Conservation (phyloP, 345 rosid genomes). For the Turnera subulata region DNA sequence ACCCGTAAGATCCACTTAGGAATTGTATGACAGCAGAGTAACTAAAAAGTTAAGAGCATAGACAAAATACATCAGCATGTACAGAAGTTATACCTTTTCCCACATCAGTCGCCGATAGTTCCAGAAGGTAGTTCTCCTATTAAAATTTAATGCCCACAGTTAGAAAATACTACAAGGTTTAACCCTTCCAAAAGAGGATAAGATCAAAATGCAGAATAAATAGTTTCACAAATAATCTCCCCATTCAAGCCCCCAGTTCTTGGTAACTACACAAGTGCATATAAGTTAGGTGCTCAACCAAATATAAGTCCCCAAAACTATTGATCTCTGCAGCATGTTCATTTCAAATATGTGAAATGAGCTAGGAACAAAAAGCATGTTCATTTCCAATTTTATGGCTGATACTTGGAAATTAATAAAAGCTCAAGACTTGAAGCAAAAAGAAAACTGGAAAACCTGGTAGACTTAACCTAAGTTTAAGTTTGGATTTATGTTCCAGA, state of each 20-base stretch:
- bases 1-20: background rate
- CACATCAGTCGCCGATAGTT: slow-evolving; percentile 60
- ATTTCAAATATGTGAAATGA: background rate
- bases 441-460: too few species aligned
- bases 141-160: slow-evolving; percentile 16
- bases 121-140: slow-evolving; percentile 63
- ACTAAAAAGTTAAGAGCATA: background rate
- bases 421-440: too few species aligned
- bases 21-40: background rate
- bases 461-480: too few species aligned
- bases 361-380: too few species aligned
- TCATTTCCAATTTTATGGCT: too few species aligned
- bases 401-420: too few species aligned
- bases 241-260: slow-evolving; percentile 49
- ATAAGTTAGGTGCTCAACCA: slow-evolving; percentile 13
- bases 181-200: background rate
- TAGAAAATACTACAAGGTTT: slow-evolving; percentile 9
- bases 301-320: background rate
- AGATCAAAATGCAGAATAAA: background rate
- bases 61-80: background rate
- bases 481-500: too few species aligned
- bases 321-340: too few species aligned
- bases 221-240: too few species aligned
- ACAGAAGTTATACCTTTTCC: slow-evolving; percentile 86
- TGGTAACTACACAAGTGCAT: slow-evolving; percentile 60